Base-by-base conservation (phyloP, 2,329 filamentous ascomycete species). In the Pleomassaria siparia region DNA sequence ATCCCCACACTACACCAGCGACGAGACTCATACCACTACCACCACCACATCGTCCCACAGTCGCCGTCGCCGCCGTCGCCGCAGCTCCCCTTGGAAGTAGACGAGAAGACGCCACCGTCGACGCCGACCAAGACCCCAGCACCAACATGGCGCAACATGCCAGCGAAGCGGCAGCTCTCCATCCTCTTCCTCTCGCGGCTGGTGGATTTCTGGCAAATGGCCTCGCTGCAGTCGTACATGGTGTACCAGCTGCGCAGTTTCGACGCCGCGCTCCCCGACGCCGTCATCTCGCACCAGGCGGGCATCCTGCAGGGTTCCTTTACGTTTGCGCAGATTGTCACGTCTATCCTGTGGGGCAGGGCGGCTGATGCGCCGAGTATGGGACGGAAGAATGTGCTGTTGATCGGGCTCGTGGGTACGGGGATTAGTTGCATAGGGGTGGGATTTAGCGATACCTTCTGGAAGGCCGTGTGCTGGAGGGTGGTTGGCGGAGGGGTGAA, bases 171-270 rank as follows among this genome's bases (percentile, higher is more conserved):
- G 46, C 71, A 74, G 55, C 54, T 74, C 49, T 63, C 66, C 53
- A 69, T 74, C 45, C 66, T 40, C 46, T 60, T 30, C 11, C 51
- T 64, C 16, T 73, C 70, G 13, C 72, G 72, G 30, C 70, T 74
- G 50, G 72, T 73, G 60, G 72, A 74, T 53, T 74, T 74, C 56
- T 74, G 72, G 58, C 71, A 74, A 53, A 72, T 72, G 71, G 71
- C 71, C 6, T 70, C 71, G 5, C 55, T 74, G 13, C 71, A 74
- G 54, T 72, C 71, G n/a, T 72, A 70, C 60, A 74, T 74, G 71
- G 67, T 73, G 29, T 69, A 73, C 44, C 71, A 74, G 55, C 60
- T 74, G 16, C 69, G 70, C 54, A 71, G 67, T 45, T 74, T 74
- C 53, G 66, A 74, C 43, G 59, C 62, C 9, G 53, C 58, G 10